Percentiles rank a stretch among this genome's conserved stretches.
Evolutionary conservation across 306 rosid genomes (phyloP).

Genomic region (Rosa chinensis): DNA sequence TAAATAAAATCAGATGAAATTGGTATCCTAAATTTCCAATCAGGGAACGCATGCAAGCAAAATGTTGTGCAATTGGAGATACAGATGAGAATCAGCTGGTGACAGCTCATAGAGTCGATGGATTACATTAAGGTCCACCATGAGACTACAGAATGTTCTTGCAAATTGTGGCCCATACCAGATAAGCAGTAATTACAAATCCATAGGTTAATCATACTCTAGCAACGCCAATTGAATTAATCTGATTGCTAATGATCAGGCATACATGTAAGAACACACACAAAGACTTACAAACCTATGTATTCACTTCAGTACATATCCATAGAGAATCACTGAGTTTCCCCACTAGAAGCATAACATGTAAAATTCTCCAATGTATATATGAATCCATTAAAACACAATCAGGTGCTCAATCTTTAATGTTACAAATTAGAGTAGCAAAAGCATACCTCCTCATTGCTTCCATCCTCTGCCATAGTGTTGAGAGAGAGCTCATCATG

Average conservation of each 20-base stretch:
- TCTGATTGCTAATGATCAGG: neutral
- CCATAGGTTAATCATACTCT: neutral
- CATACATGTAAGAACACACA: neutral
- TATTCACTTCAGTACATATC: neutral
- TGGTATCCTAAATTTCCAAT: neutral
- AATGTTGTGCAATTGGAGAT: neutral
- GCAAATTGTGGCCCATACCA: neutral
- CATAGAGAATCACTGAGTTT: neutral
- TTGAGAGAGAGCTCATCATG: neutral
- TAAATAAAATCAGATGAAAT: neutral
- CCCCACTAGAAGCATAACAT: neutral
- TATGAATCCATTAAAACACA: neutral
- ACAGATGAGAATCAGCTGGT: neutral
- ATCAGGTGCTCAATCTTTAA: neutral
- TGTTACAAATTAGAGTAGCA: neutral
- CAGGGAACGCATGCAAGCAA: neutral
- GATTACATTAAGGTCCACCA: neutral
- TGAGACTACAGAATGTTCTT: neutral
- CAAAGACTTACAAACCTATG: neutral
- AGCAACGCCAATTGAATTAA: neutral
- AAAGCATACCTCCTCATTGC: neutral
- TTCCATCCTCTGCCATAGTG: neutral
- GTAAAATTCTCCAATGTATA: neutral
- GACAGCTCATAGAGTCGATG: neutral
- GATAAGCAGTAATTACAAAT: neutral